Evolutionary conservation across 345 rosid genomes (phyloP).

Genomic region (Kandelia obovata): DNA sequence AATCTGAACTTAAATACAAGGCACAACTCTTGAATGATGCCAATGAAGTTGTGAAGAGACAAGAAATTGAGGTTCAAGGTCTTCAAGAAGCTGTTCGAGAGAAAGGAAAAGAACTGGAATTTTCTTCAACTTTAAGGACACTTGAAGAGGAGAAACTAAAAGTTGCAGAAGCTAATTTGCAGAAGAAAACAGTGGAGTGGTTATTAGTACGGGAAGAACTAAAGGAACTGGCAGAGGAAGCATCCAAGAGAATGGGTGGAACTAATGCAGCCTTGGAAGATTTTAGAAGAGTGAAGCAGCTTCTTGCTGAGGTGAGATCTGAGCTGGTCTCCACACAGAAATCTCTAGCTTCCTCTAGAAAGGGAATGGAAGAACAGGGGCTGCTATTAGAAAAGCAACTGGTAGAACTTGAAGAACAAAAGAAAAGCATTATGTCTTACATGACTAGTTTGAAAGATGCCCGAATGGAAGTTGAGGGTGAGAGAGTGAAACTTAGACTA

Average conservation of each 20-base stretch:
- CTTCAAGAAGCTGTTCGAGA: conserved; percentile 46
- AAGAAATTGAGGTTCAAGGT: conserved; percentile 54
- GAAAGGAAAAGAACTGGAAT: conserved; percentile 64
- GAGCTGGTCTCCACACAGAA: conserved; percentile 68
- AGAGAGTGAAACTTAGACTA: conserved; percentile 60
- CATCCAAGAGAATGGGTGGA: conserved; percentile 40
- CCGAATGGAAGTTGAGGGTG: conserved; percentile 64
- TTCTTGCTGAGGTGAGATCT: conserved; percentile 63
- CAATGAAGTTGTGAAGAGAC: conserved; percentile 56
- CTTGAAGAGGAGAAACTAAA: conserved; percentile 63
- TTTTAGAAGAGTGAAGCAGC: conserved; percentile 64
- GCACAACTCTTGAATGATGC: conserved; percentile 57
- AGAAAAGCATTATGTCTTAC: conserved; percentile 48
- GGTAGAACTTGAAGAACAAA: conserved; percentile 63
- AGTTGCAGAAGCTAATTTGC: conserved; percentile 53
- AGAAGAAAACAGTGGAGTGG: conserved; percentile 70
- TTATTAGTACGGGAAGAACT: conserved; percentile 59
- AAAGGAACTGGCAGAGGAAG: conserved; percentile 45
- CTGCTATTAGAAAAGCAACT: conserved; percentile 42
- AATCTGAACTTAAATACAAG: conserved; percentile 47
- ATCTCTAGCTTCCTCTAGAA: conserved; percentile 57
- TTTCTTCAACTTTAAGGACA: conserved; percentile 36
- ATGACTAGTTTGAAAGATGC: conserved; percentile 64
- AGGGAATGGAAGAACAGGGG: conserved; percentile 63
- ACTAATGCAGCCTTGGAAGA: conserved; percentile 53